A percentile compares a stretch with the other conserved stretches of the same genome.
These are phyloP conservation scores for Gigaspora rosea DNA, from an alignment of 192 early-diverging fungal species.

Conservation along the genomic window DNA sequence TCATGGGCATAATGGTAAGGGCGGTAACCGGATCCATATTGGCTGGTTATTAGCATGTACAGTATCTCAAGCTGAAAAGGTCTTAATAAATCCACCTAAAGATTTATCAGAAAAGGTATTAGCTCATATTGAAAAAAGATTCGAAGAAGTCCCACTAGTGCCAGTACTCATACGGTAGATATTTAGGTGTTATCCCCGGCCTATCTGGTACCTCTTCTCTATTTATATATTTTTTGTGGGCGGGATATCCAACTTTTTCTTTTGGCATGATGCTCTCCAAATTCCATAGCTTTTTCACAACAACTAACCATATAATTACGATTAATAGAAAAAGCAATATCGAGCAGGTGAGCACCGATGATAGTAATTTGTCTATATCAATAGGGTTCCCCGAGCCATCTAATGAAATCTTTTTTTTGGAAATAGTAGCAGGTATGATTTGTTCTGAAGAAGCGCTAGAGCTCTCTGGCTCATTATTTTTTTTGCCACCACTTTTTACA, in stretches of 20 bases:
- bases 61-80: too few relatives aligned
- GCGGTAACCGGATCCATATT: too few relatives aligned
- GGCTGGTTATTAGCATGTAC: too few relatives aligned
- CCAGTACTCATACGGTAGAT: too few relatives aligned
- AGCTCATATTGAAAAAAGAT: too few relatives aligned
- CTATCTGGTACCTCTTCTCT: too few relatives aligned
- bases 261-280: background rate
- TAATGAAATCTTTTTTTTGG: background rate
- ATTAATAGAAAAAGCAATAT: constrained; percentile 5
- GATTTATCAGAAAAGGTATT: too few relatives aligned
- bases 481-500: background rate
- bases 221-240: too few relatives aligned
- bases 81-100: too few relatives aligned
- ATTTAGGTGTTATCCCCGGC: too few relatives aligned
- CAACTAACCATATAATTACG: constrained; percentile 4
- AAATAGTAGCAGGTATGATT: constrained; percentile 3
- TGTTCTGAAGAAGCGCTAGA: background rate
- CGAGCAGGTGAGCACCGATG: background rate
- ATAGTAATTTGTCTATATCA: background rate
- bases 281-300: constrained; percentile 14
- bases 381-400: background rate
- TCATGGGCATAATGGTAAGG: too few relatives aligned
- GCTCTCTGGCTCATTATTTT: background rate
- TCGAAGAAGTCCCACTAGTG: too few relatives aligned
- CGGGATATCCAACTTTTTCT: background rate